Evolutionary conservation across 805 yeast genomes (phyloP).

Genomic region (Wickerhamia fluorescens): DNA sequence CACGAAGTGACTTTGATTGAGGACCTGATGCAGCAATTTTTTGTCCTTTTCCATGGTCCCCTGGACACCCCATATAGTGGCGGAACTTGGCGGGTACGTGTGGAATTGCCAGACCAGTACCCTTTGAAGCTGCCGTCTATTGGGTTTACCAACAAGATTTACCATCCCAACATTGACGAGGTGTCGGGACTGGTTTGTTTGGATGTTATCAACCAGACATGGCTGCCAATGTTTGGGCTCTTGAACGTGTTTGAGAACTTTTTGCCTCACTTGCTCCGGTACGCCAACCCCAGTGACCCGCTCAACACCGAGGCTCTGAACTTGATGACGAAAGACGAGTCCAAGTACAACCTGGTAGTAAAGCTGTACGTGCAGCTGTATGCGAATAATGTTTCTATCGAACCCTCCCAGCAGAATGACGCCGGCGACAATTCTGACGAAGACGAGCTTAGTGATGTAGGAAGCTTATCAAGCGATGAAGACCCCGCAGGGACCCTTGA

Average conservation of each 20-base stretch:
- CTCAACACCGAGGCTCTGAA: conserved; percentile 86
- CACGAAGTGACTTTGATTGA: conserved; percentile 79
- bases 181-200: conserved; percentile 86
- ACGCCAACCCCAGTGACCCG: conserved; percentile 94
- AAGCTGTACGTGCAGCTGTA: conserved; percentile 65
- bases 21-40: conserved; percentile 75
- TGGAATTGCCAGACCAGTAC: conserved; percentile 90
- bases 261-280: conserved; percentile 82
- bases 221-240: conserved; percentile 97
- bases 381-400: conserved; percentile 36
- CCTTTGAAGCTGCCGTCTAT: conserved; percentile 95
- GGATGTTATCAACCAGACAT: conserved; percentile 93
- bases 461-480: conserved; percentile 43
- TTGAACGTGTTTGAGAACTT: conserved; percentile 87
- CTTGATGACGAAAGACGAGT: conserved; percentile 61
- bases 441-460: conserved; percentile 42
- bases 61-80: conserved; percentile 74
- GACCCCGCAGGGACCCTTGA: conserved; percentile 14
- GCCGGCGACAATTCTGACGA: conserved; percentile 28
- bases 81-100: conserved; percentile 86
- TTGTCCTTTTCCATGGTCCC: conserved; percentile 83
- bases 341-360: conserved; percentile 61
- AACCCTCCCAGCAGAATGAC: conserved; percentile 31
- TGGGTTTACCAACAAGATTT: conserved; percentile 85
- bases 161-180: conserved; percentile 94